Conservation (phyloP, 176 grass and related monocot genomes). For the Pontederia crassipes region DNA sequence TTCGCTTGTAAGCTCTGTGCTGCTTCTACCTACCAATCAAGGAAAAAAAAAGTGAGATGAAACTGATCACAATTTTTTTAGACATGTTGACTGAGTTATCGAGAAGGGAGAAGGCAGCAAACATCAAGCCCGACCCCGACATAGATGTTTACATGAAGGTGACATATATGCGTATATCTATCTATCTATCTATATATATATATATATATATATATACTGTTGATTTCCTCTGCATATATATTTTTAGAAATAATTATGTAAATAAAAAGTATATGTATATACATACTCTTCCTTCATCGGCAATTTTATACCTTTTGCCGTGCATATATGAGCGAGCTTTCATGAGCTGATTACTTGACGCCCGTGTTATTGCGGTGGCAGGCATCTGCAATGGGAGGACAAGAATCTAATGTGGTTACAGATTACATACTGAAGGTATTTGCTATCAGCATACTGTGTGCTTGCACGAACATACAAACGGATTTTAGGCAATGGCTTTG, state of each 20-base stretch:
- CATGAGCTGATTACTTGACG: too few species aligned
- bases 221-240: not conserved
- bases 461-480: not conserved
- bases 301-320: not conserved
- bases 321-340: not conserved
- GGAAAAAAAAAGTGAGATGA: not conserved
- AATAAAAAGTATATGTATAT: too few species aligned
- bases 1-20: not conserved
- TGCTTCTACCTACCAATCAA: not conserved
- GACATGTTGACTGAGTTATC: constrained; percentile 79
- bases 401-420: constrained; percentile 1
- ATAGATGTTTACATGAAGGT: constrained; percentile 70
- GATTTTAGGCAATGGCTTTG: constrained; percentile 7
- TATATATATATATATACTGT: too few species aligned
- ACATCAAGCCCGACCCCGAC: constrained; percentile 88
- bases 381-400: not conserved
- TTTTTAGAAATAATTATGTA: not conserved
- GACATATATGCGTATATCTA: not conserved
- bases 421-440: constrained; percentile 1
- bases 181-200: too few species aligned
- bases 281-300: too few species aligned
- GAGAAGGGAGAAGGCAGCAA: constrained; percentile 68
- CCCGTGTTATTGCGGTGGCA: not conserved
- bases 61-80: not conserved
- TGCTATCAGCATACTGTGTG: not conserved